Evolutionary conservation across 768 basidiomycete genomes (phyloP), one percentile per base, ranked within the genome.

Genomic region (Rhodotorula toruloides): DNA sequence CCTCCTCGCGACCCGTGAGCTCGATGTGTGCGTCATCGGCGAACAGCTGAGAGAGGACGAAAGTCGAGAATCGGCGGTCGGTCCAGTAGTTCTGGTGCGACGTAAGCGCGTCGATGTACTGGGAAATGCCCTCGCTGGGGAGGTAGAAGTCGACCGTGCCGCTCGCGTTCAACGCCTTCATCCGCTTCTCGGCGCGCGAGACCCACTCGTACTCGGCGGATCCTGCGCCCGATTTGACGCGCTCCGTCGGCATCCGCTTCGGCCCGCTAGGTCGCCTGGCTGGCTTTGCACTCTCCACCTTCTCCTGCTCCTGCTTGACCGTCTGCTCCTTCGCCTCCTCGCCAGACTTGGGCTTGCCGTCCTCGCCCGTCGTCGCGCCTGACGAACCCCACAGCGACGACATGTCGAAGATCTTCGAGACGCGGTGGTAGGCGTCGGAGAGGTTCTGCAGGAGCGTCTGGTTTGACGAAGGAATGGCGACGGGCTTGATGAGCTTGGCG

Each of bases 401-500:
- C 16, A 67, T 49, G 54, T 64, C 66, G 32, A 70, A 63, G n/a
- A 63, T 63, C 22, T 49, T 37, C 42, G 68, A 61, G 43, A 74
- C 63, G 39, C 67, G 65, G 40, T 59, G 54, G 54, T 70, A 69
- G 14, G 64, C 66, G 49, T 55, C 44, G 19, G 68, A 58, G n/a
- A 72, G 56, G 56, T 70, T 68, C 46, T 71, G 61, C 2, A 75
- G 64, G 2, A 75, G 65, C 16, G 72, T 60, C 31, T 47, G 54
- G 39, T 68, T 75, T 8, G 65, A 46, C 7, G 71, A 63, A 17
- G 65, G 68, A 47, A 75, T 72, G 16, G 72, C 54, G 13, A 70
- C 58, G n/a, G 74, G 70, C 56, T 73, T 72, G 56, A 73, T 64
- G 25, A 70, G 49, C 46, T 70, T 73, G 32, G 72, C 54, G 43